Evolutionary conservation across 768 basidiomycete genomes (phyloP).

Genomic region (Dacryopinax spathularia): DNA sequence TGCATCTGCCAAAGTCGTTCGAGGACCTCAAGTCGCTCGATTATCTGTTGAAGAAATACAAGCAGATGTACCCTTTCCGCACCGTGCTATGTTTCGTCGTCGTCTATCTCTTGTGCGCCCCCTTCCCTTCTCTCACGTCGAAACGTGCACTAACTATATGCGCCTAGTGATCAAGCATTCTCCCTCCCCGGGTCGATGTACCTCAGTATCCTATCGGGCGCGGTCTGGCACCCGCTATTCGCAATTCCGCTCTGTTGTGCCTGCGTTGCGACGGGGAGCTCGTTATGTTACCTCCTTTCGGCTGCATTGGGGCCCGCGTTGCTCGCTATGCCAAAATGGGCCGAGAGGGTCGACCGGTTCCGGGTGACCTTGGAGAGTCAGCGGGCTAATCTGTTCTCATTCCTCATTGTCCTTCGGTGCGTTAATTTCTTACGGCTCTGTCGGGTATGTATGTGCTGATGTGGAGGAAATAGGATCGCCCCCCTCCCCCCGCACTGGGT

Average conservation of each 20-base stretch:
- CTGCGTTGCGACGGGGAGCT: constrained; percentile 84
- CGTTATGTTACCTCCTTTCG: constrained; percentile 84
- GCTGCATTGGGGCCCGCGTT: constrained; percentile 86
- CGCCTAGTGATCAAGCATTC: constrained; percentile 76
- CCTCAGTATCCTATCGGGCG: constrained; percentile 88
- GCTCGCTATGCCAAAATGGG: constrained; percentile 73
- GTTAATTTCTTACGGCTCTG: not conserved
- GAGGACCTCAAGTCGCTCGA: constrained; percentile 76
- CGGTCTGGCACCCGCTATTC: constrained; percentile 78
- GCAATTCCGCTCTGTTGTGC: constrained; percentile 84
- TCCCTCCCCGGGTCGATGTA: constrained; percentile 97
- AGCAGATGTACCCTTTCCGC: constrained; percentile 71
- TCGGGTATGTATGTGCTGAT: not conserved
- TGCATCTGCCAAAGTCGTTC: constrained; percentile 82
- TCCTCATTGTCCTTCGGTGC: constrained; percentile 66
- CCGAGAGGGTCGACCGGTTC: constrained; percentile 70
- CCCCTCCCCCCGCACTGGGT: constrained; percentile 90
- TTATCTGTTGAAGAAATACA: constrained; percentile 75
- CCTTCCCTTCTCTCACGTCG: not conserved
- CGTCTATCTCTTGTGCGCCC: constrained; percentile 80
- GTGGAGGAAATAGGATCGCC: too few species aligned
- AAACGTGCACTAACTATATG: not conserved
- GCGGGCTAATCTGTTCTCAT: constrained; percentile 74
- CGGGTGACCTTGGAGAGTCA: constrained; percentile 60
- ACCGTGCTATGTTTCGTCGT: constrained; percentile 77